A percentile compares a stretch with the other conserved stretches of the same genome.
Conservation (phyloP, 805 yeast genomes). For the Wickerhamiella spandovensis region DNA sequence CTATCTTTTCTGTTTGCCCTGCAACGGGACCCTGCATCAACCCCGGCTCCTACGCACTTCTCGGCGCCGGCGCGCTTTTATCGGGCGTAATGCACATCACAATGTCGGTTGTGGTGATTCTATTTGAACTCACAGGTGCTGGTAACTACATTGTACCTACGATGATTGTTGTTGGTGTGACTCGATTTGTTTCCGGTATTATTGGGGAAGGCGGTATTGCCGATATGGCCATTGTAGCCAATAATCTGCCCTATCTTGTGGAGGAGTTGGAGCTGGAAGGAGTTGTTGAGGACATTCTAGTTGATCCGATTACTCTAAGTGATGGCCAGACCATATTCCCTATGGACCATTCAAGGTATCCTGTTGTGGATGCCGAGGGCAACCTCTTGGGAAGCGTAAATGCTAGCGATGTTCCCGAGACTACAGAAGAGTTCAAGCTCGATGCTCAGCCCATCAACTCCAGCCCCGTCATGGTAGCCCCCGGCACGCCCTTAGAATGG, state of each 20-base stretch:
- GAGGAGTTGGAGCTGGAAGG: slow-evolving; percentile 50
- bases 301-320: slow-evolving; percentile 22
- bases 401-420: neutral
- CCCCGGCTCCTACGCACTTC: slow-evolving; percentile 88
- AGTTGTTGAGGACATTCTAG: slow-evolving; percentile 50
- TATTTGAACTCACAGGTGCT: slow-evolving; percentile 96
- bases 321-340: slow-evolving; percentile 16
- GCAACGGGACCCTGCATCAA: slow-evolving; percentile 48
- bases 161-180: slow-evolving; percentile 87
- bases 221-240: slow-evolving; percentile 81
- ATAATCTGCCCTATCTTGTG: slow-evolving; percentile 75
- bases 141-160: slow-evolving; percentile 82
- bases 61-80: slow-evolving; percentile 92
- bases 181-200: slow-evolving; percentile 62
- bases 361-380: slow-evolving; percentile 24
- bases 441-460: slow-evolving; percentile 15
- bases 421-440: neutral
- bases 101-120: slow-evolving; percentile 82
- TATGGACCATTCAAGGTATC: slow-evolving; percentile 23
- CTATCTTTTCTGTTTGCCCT: slow-evolving; percentile 29
- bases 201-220: slow-evolving; percentile 87
- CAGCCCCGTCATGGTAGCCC: slow-evolving; percentile 50
- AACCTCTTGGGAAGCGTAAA: slow-evolving; percentile 23
- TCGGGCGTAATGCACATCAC: slow-evolving; percentile 91
- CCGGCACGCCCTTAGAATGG: slow-evolving; percentile 42